phyloP scores from a whole-genome alignment of 2,329 filamentous ascomycete species.

The Polychaeton citri region DNA sequence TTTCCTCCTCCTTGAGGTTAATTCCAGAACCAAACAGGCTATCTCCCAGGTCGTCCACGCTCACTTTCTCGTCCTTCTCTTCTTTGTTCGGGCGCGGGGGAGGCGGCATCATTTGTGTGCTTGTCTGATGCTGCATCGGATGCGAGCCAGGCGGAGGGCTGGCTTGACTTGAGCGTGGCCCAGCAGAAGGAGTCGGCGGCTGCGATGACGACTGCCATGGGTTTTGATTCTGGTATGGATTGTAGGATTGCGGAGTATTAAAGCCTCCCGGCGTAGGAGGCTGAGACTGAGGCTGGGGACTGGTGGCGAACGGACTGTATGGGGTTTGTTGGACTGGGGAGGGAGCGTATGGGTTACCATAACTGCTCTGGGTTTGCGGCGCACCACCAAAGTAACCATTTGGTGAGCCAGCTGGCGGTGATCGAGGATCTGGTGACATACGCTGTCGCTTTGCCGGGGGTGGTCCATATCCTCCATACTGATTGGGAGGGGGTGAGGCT shows the following conservation, averaged over 20 bases:
- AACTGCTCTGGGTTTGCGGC: conserved; percentile 20
- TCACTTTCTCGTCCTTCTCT: conserved; percentile 44
- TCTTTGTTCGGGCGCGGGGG: conserved; percentile 45
- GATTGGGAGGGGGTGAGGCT: conserved; percentile 44
- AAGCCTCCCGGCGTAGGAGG: conserved; percentile 9
- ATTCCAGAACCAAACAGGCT: conserved; percentile 75
- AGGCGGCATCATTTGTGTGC: conserved; percentile 40
- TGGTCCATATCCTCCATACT: conserved; percentile 36
- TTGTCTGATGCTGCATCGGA: conserved; percentile 4
- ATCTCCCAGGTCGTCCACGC: conserved; percentile 65
- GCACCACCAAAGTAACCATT: conserved; percentile 35
- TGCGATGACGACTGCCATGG: conserved; percentile 7
- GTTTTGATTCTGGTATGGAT: conserved; percentile 9
- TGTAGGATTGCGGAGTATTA: conserved; percentile 20
- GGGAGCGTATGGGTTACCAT: conserved; percentile 26
- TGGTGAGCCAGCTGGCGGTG: conserved; percentile 34
- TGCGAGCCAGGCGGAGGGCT: conserved; percentile 7
- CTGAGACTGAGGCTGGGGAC: conserved; percentile 5
- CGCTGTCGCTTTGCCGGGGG: conserved; percentile 63
- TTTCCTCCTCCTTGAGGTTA: conserved; percentile 75
- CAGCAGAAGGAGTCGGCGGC: conserved; percentile 3
- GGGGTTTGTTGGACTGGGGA: conserved; percentile 15
- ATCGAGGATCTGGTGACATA: conserved; percentile 54
- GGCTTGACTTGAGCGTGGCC: conserved; percentile 3
- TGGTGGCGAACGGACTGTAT: conserved; percentile 11